Evolutionary conservation across 257 asterid genomes (phyloP), one percentile per base, ranked within the genome.

Genomic region (Forsythia viridissima): DNA sequence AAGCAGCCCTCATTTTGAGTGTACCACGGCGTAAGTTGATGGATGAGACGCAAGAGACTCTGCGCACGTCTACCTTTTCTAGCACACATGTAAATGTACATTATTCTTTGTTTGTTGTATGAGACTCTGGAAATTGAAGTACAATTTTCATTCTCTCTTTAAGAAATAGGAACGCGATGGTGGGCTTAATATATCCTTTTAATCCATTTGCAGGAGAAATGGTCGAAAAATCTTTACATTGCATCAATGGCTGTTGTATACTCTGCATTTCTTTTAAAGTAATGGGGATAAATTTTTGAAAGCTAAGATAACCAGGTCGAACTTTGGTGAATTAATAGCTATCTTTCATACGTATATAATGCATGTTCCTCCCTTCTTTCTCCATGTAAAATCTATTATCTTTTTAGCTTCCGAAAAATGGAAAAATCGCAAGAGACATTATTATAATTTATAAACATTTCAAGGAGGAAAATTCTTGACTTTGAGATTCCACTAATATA

Each of bases 1-100:
- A 94, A 85, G 97, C 91, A 0, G 98, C 99, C 72, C 90, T 94
- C 82, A 91, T 91, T 76, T 90, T 94, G 51, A 93, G 99, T 76
- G 85, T 93, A 61, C 98, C 99, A 10, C 86, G 97, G 69, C 98
- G 97, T 21, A 94, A 94, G 84, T 86, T 91, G 86, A 83, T 86
- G 80, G 99, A 94, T 43, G 98, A 92, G 90, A 93, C 98, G 72
- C 98, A 94, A 82, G 98, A 94, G 87, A 93, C 99, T 48, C 91
- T 93, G 57, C 96, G 99, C 37, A 94, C 98, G 38, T 93, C 97
- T 81, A 97, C 97, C 67, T 94, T 94, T 77, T 98, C 99, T 1
- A 94, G 98, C 83, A 87, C 97, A 72, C 99, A 94, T 85, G 91
- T 88, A 24, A 85, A 87, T 87, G 90, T 89, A 77, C 75, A 65